Conservation (phyloP, 345 rosid genomes). For the Bruguiera gymnorhiza region DNA sequence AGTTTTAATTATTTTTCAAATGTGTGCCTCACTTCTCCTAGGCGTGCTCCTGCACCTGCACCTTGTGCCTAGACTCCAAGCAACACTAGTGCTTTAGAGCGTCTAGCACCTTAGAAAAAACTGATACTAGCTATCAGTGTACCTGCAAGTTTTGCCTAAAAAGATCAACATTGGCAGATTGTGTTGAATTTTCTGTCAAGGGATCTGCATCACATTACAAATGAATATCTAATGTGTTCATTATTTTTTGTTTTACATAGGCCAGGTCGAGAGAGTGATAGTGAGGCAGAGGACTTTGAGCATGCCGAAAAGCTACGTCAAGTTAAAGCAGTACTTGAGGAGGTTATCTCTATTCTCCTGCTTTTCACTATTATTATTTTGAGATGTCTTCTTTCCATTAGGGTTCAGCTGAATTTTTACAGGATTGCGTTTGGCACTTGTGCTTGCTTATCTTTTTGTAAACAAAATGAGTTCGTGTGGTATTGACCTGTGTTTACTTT, state of each 20-base stretch:
- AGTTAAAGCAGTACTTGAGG: conserved; percentile 98
- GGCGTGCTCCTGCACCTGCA: no score
- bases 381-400: background rate
- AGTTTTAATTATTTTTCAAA: no score
- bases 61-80: no score
- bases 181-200: no score
- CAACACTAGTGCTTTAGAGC: no score
- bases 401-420: no score
- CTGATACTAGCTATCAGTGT: no score
- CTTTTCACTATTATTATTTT: background rate
- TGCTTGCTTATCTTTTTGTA: background rate
- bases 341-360: conserved; percentile 48
- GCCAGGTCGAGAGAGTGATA: conserved; percentile 91
- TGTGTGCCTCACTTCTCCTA: no score
- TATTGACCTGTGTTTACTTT: background rate
- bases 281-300: conserved; percentile 97
- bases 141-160: no score
- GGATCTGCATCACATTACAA: background rate
- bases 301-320: conserved; percentile 99
- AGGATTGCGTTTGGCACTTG: background rate
- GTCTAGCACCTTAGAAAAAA: no score
- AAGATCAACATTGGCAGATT: no score
- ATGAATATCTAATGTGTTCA: background rate
- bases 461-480: background rate
- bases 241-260: conserved; percentile 36